These are phyloP conservation scores for Tagetes patula DNA, from an alignment of 129 eudicot genomes.

Conservation along the genomic window DNA sequence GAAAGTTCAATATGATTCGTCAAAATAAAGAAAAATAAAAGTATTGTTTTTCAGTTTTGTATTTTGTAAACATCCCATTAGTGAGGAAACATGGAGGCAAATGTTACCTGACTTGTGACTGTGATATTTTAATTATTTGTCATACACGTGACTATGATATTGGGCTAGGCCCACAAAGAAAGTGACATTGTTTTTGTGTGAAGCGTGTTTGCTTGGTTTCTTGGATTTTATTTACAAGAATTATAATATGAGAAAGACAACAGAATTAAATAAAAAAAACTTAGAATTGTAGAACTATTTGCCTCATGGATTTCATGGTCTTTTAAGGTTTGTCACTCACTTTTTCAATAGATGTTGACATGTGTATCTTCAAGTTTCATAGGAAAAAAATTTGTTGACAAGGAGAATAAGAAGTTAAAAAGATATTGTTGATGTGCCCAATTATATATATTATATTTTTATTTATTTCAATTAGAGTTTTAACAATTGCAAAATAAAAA, in stretches of 20 bases:
- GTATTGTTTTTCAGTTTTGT: neutral
- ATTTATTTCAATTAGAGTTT: neutral
- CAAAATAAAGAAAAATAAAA: neutral
- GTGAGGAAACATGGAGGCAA: constrained; percentile 2
- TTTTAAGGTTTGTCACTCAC: neutral
- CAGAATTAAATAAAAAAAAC: neutral
- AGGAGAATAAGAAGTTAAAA: neutral
- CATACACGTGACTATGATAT: constrained; percentile 26
- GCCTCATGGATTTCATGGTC: neutral
- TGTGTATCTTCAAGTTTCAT: neutral
- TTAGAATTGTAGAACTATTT: neutral
- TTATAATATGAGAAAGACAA: neutral
- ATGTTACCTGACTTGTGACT: constrained; percentile 9
- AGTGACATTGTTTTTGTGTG: neutral
- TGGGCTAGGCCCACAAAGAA: constrained; percentile 36
- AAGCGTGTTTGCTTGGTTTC: neutral
- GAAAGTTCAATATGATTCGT: neutral
- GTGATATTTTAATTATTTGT: constrained; percentile 22
- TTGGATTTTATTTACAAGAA: neutral
- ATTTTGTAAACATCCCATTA: neutral
- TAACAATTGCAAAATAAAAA: too few species aligned
- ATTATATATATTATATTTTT: too few species aligned
- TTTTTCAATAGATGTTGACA: neutral
- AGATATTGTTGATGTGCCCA: neutral
- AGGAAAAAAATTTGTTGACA: neutral